Base-by-base conservation (phyloP, 2,329 filamentous ascomycete genomes). In the Monilinia fructigena region DNA sequence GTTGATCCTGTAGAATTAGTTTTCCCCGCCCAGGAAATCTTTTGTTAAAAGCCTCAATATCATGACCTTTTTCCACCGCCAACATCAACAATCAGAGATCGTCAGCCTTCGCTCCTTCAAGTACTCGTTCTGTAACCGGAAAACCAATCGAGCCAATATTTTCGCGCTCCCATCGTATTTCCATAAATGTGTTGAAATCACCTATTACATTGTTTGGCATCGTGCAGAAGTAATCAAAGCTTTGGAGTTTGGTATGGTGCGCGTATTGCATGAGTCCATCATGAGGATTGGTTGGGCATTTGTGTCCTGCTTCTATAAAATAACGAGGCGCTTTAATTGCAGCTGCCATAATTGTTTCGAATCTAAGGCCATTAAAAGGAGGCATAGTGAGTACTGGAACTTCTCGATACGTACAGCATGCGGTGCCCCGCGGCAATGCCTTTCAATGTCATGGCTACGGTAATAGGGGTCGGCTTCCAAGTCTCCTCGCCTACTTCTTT, bases 11-110 rank as follows among this genome's bases (percentile, higher is more conserved):
- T 4, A 82, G 18, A 66, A 63, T 10, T 16, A 63, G n/a, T 47
- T 45, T 63, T 28, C 28, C 40, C 18, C 53, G 35, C 26, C 18
- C 38, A 3, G 16, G 50, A 31, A 63, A 45, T 3, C 7, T 55
- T 2, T 47, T 12, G 23, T 48, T 18, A 10, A 63, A 48, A 5
- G 50, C 38, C 18, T 31, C 18, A 10, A 54, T 5, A 48, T 79
- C 77, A n/a, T 80, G 76, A 0, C 79, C 79, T 16, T 73, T 73
- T 72, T 1, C 75, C 76, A 47, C 80, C 78, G 6, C 79, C 78
- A 12, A 81, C 71, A 67, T 81, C 77, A 2, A 81, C 78, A 52
- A 79, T 73, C 35, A 80, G 20, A 31, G 52, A 8, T 4, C 20
- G 10, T 35, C 56, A 0, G 8, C 45, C 23, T 26, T 26, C n/a